Percentiles rank a stretch among this genome's conserved stretches.
These are phyloP conservation scores for Rutstroemia sp. DNA, from an alignment of 2,329 filamentous ascomycete species.

Conservation along the genomic window DNA sequence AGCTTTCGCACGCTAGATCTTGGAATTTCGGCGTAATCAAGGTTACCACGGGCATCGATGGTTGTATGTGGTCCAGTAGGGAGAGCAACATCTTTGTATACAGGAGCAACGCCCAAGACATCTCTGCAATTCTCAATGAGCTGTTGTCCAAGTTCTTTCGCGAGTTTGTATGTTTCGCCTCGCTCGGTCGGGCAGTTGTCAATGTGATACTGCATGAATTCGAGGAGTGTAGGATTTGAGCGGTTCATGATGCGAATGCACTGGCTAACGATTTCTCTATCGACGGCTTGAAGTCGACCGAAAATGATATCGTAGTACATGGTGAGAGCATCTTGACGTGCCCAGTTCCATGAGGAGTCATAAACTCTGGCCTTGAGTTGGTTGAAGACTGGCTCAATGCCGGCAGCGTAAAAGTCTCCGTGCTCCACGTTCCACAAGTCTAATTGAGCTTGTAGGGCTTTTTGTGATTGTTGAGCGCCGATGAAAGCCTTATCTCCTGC, in stretches of 20 bases:
- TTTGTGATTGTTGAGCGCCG: slow-evolving; percentile 74
- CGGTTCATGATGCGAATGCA: slow-evolving; percentile 99
- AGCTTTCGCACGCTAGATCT: slow-evolving; percentile 88
- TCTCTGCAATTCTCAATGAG: slow-evolving; percentile 98
- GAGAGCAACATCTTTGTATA: slow-evolving; percentile 91
- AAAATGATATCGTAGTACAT: slow-evolving; percentile 99
- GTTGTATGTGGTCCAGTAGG: slow-evolving; percentile 89
- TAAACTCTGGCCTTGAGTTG: slow-evolving; percentile 91
- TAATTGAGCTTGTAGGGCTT: slow-evolving; percentile 83
- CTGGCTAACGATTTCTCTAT: slow-evolving; percentile 96
- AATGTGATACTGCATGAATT: slow-evolving; percentile 99
- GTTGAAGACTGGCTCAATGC: slow-evolving; percentile 91
- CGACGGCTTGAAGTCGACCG: slow-evolving; percentile 82
- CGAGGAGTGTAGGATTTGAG: slow-evolving; percentile 87
- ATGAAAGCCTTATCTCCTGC: slow-evolving; percentile 94
- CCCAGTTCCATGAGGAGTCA: slow-evolving; percentile 99
- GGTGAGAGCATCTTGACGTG: slow-evolving; percentile 88
- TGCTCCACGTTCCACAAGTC: slow-evolving; percentile 95
- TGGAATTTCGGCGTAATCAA: slow-evolving; percentile 84
- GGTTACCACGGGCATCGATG: slow-evolving; percentile 86
- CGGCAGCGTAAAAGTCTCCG: slow-evolving; percentile 89
- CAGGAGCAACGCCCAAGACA: slow-evolving; percentile 72
- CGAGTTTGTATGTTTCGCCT: slow-evolving; percentile 96
- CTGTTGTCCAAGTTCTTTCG: slow-evolving; percentile 86
- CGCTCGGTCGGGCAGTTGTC: slow-evolving; percentile 96